phyloP scores from a whole-genome alignment of 2,329 filamentous ascomycete genomes.

The Karstenula rhodostoma region DNA sequence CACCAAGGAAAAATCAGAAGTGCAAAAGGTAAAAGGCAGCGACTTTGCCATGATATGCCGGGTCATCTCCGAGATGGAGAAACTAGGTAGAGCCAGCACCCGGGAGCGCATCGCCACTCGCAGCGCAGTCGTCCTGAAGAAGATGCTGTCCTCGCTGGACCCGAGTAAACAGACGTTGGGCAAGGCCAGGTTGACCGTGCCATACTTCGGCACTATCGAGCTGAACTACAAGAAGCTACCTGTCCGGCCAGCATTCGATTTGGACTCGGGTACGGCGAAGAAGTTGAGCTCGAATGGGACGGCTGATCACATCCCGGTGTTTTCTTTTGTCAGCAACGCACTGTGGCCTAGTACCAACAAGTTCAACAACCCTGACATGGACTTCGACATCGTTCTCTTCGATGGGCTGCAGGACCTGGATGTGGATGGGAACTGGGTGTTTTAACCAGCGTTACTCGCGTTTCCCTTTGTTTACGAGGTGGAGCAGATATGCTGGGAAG shows the following conservation, averaged over 20 bases:
- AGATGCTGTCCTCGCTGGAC: conserved; percentile 42
- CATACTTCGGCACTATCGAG: conserved; percentile 47
- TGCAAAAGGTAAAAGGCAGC: conserved; percentile 43
- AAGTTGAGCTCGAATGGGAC: conserved; percentile 34
- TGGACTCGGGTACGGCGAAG: conserved; percentile 40
- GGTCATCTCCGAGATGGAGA: conserved; percentile 47
- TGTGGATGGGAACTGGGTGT: conserved; percentile 46
- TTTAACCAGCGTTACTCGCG: conserved; percentile 22
- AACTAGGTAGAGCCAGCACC: conserved; percentile 38
- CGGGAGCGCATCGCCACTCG: conserved; percentile 46
- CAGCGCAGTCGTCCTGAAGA: conserved; percentile 45
- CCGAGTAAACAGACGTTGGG: conserved; percentile 32
- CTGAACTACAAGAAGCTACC: conserved; percentile 40
- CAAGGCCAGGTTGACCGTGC: conserved; percentile 37
- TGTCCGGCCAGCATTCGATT: conserved; percentile 37
- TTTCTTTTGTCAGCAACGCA: conserved; percentile 45
- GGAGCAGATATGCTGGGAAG: neutral
- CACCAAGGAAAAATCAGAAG: conserved; percentile 43
- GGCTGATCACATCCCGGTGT: conserved; percentile 38
- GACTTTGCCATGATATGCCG: conserved; percentile 49
- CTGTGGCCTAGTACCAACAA: conserved; percentile 39
- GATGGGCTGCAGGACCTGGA: conserved; percentile 46
- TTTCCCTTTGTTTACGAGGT: neutral
- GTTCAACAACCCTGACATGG: conserved; percentile 24
- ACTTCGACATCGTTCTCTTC: conserved; percentile 48